These are phyloP conservation scores for Solanum ossicruentum DNA, from an alignment of 257 asterid genomes.

Conservation along the genomic window DNA sequence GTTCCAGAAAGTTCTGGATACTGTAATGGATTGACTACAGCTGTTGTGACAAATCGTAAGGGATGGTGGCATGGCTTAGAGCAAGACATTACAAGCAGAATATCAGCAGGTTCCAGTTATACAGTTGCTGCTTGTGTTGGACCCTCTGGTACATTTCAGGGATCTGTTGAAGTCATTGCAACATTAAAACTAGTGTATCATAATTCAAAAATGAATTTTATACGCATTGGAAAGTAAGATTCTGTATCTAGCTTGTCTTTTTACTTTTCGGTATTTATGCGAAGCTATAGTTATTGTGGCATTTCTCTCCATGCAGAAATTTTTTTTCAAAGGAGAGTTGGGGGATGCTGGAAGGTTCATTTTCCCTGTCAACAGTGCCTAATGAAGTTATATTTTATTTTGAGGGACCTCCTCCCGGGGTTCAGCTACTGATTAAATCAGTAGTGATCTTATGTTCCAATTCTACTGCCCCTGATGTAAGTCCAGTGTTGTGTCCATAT, in stretches of 20 bases:
- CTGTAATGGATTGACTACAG: slow-evolving; percentile 19
- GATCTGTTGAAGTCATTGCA: slow-evolving; percentile 37
- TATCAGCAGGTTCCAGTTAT: slow-evolving; percentile 37
- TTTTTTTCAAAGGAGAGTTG: slow-evolving; percentile 41
- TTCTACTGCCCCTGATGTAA: slow-evolving; percentile 26
- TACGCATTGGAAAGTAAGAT: slow-evolving; percentile 53
- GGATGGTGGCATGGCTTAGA: slow-evolving; percentile 77
- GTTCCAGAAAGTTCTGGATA: slow-evolving; percentile 26
- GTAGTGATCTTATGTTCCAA: slow-evolving; percentile 28
- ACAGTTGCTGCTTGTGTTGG: slow-evolving; percentile 52
- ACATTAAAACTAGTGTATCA: slow-evolving; percentile 53
- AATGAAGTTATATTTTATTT: slow-evolving; percentile 45
- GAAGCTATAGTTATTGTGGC: slow-evolving; percentile 1
- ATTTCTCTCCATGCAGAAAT: slow-evolving; percentile 24
- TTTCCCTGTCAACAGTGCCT: slow-evolving; percentile 45
- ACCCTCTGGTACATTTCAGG: slow-evolving; percentile 32
- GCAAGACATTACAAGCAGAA: slow-evolving; percentile 56
- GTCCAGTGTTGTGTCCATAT: slow-evolving; percentile 9
- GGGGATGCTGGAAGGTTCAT: slow-evolving; percentile 65
- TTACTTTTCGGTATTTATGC: background rate
- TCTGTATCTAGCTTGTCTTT: background rate
- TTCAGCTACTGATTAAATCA: slow-evolving; percentile 54
- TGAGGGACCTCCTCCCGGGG: slow-evolving; percentile 80
- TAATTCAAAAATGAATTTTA: slow-evolving; percentile 33
- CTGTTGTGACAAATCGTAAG: slow-evolving; percentile 33